phyloP scores from a whole-genome alignment of 1,139 yeast genomes.

The Yamadazyma aaseri region DNA sequence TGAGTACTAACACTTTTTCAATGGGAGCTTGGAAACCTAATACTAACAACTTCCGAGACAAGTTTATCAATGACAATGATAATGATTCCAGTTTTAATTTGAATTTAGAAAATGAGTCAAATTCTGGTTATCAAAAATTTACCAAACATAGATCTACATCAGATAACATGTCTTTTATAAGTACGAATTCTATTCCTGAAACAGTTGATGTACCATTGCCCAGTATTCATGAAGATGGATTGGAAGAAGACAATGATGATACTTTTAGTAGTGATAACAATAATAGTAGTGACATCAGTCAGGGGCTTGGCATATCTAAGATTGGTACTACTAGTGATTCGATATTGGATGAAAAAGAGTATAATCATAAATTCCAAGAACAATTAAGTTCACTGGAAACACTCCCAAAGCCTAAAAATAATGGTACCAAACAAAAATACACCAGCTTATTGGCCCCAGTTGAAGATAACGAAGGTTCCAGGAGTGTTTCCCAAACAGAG shows the following conservation, averaged over 20 bases:
- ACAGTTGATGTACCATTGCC: conserved; percentile 44
- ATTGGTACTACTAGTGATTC: conserved; percentile 24
- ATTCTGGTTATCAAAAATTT: conserved; percentile 31
- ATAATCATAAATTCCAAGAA: conserved; percentile 25
- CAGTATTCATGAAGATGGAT: conserved; percentile 34
- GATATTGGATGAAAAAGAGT: conserved; percentile 27
- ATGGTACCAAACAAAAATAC: conserved; percentile 19
- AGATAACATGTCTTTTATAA: conserved; percentile 27
- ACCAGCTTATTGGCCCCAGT: conserved; percentile 22
- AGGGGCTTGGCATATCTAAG: conserved; percentile 14
- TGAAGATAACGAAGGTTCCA: conserved; percentile 10
- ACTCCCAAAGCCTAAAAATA: conserved; percentile 2
- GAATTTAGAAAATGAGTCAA: conserved; percentile 25
- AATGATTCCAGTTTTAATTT: conserved; percentile 39
- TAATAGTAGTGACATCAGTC: conserved; percentile 4
- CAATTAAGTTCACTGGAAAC: conserved; percentile 26
- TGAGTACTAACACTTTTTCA: conserved; percentile 40
- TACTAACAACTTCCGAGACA: conserved; percentile 48
- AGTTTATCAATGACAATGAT: conserved; percentile 48
- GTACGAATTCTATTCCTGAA: conserved; percentile 40
- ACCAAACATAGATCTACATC: conserved; percentile 31
- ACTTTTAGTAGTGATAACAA: conserved; percentile 14
- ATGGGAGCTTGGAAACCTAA: conserved; percentile 57
- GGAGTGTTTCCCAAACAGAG: conserved; percentile 1
- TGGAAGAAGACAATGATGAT: conserved; percentile 24